These are phyloP conservation scores for Astragalus glycyphyllos DNA, from an alignment of 306 rosid species.

Conservation along the genomic window DNA sequence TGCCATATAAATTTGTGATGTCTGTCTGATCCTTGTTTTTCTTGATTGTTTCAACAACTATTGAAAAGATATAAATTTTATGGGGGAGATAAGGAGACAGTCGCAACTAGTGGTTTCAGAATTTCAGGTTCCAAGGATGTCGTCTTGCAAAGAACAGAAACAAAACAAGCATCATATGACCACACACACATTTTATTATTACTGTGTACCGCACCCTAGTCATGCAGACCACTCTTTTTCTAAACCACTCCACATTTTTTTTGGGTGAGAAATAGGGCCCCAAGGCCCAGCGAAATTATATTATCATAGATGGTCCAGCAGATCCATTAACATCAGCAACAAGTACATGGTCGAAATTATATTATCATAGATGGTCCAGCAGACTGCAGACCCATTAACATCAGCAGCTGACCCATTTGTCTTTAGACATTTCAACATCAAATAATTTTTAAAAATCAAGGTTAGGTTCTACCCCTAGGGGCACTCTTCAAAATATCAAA, in stretches of 20 bases:
- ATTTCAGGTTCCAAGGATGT: slow-evolving; percentile 33
- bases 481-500: too few species aligned
- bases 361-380: too few species aligned
- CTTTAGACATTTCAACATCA: slow-evolving; percentile 18
- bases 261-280: too few species aligned
- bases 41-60: slow-evolving; percentile 3
- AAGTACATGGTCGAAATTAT: too few species aligned
- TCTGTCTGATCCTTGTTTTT: not conserved
- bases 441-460: slow-evolving; percentile 23
- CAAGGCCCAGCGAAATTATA: too few species aligned
- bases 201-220: not conserved
- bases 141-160: slow-evolving; percentile 3
- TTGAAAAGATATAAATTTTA: slow-evolving; percentile 20
- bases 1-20: slow-evolving; percentile 9
- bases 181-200: not conserved
- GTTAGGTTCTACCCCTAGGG: not conserved
- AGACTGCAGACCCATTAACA: too few species aligned
- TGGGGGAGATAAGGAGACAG: slow-evolving; percentile 7
- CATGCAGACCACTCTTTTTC: slow-evolving; percentile 4
- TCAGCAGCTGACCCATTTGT: too few species aligned
- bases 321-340: too few species aligned
- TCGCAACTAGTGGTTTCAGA: not conserved
- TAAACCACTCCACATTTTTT: slow-evolving; percentile 1
- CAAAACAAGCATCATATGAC: slow-evolving; percentile 24
- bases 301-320: too few species aligned